These are phyloP conservation scores for Candida labiduridarum DNA, from an alignment of 1,139 yeast species.

Conservation along the genomic window DNA sequence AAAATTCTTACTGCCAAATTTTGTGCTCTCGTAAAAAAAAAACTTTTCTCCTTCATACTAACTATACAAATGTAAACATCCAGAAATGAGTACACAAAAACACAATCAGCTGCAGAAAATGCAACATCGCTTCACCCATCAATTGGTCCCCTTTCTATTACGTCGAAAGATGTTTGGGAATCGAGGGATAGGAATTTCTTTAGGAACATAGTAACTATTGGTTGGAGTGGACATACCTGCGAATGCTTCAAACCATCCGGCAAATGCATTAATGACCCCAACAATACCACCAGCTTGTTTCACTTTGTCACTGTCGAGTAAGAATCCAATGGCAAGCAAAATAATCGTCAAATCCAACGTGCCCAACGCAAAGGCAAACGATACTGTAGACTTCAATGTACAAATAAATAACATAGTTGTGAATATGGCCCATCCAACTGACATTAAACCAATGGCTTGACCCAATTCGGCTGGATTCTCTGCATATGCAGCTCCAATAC, in stretches of 20 bases:
- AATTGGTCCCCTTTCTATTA: neutral
- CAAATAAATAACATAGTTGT: slow-evolving; percentile 58
- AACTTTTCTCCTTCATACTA: too few relatives aligned
- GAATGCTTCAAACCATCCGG: slow-evolving; percentile 59
- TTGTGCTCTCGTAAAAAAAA: too few relatives aligned
- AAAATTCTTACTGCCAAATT: too few relatives aligned
- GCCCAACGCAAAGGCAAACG: slow-evolving; percentile 55
- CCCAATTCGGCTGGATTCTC: slow-evolving; percentile 43
- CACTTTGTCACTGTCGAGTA: slow-evolving; percentile 44
- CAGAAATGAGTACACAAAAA: too few relatives aligned
- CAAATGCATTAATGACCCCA: slow-evolving; percentile 58
- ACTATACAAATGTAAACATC: too few relatives aligned
- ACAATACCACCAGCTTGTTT: slow-evolving; percentile 71
- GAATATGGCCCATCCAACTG: slow-evolving; percentile 65
- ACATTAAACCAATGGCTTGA: slow-evolving; percentile 59
- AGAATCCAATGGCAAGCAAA: slow-evolving; percentile 56
- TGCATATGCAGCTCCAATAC: slow-evolving; percentile 52
- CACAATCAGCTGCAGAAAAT: too few relatives aligned
- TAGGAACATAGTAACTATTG: slow-evolving; percentile 31
- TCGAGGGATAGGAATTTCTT: slow-evolving; percentile 19
- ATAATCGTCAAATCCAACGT: slow-evolving; percentile 56
- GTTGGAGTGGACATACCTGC: slow-evolving; percentile 31
- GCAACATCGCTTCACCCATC: too few relatives aligned
- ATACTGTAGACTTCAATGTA: slow-evolving; percentile 65
- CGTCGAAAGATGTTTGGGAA: slow-evolving; percentile 1